These are phyloP conservation scores for Pythium graminicola DNA, from an alignment of 352 stramenopile species.

Conservation along the genomic window DNA sequence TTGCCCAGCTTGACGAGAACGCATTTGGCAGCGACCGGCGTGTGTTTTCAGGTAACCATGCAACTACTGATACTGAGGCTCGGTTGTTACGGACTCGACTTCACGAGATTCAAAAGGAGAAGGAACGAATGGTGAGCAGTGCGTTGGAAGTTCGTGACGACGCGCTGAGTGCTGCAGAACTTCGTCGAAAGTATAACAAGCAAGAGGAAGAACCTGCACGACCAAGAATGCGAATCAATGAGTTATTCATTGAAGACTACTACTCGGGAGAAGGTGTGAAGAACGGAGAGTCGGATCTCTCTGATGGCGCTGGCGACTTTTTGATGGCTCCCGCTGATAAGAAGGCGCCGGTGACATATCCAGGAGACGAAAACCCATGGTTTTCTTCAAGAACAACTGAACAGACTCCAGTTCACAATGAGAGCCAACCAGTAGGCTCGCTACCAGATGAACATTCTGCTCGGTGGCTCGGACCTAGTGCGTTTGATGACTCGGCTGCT, in stretches of 20 bases:
- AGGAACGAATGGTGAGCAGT: slow-evolving; percentile 47
- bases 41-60: slow-evolving; percentile 55
- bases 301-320: slow-evolving; percentile 38
- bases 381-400: slow-evolving; percentile 31
- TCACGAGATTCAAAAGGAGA: slow-evolving; percentile 71
- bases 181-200: slow-evolving; percentile 43
- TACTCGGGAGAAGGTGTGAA: slow-evolving; percentile 37
- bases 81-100: slow-evolving; percentile 66
- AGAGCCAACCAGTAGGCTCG: slow-evolving; percentile 27
- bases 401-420: slow-evolving; percentile 6
- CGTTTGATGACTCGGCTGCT: slow-evolving; percentile 3
- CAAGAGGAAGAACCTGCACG: slow-evolving; percentile 28
- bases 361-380: slow-evolving; percentile 44
- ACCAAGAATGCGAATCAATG: slow-evolving; percentile 64
- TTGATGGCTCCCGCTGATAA: slow-evolving; percentile 42
- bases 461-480: slow-evolving; percentile 43
- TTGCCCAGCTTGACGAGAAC: slow-evolving; percentile 76
- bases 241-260: slow-evolving; percentile 84
- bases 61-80: slow-evolving; percentile 77
- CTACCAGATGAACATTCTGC: slow-evolving; percentile 53
- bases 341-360: not conserved
- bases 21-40: slow-evolving; percentile 59
- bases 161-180: slow-evolving; percentile 46
- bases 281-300: not conserved
- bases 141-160: slow-evolving; percentile 33